Base-by-base conservation (phyloP, 768 basidiomycete genomes). In the Leccinum incarnatum region DNA sequence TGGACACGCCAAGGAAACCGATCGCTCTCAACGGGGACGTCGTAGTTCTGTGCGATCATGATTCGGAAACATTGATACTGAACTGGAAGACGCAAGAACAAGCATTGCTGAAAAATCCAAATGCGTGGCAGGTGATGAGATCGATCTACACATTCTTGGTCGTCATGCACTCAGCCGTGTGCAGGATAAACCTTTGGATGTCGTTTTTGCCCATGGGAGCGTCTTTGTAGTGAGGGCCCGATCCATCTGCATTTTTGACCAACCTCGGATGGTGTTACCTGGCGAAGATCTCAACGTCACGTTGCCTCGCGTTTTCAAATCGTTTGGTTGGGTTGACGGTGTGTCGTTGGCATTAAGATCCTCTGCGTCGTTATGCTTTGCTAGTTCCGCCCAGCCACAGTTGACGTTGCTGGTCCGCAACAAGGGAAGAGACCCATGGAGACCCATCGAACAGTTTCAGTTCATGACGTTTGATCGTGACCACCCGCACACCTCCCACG, bases 291-390 rank as follows among this genome's bases (percentile, higher is more conserved):
- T 68, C 11, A 53, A 63, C 32, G 55, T 53, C 4, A 54, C 58
- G 4, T 56, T 73, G 0, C 77, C 81, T 55, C 54, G 65, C 1
- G 74, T 80, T 0, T 66, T 78, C 40, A 79, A 78, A 1, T 81
- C 83, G 3, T 87, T 87, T 62, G 87, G 87, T 15, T 88, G 87
- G 87, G 79, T 87, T 14, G 87, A 88, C 54, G 82, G 83, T 8
- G 76, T 85, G 37, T 79, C 79, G 2, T 76, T 82, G 2, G 61
- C 74, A 1, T 61, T 69, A 57, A 48, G 51, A 17, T 54, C 62
- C 11, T 25, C 53, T 19, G 32, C 45, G 1, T 51, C 53, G 5
- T 30, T 34, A 30, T 36, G 5, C n/a, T 46, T 59, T 19, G 36
- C n/a, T 5, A 10, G 34, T 25, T 36, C 51, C 30, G 32, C 53